A percentile compares a stretch with the other conserved stretches of the same genome.
Conservation (phyloP, 306 rosid species). For the Luffa acutangula region DNA sequence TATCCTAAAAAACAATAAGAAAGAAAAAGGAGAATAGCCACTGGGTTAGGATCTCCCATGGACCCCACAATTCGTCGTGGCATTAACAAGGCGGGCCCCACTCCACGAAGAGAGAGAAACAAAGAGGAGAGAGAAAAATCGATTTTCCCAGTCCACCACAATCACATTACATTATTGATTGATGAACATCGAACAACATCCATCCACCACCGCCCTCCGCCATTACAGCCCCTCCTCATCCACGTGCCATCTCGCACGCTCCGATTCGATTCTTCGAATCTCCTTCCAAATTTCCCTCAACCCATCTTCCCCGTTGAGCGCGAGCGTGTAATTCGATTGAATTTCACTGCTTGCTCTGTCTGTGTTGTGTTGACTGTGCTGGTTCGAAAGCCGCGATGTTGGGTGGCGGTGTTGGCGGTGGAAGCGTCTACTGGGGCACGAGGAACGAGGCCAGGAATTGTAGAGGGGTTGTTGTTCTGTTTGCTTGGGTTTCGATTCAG, state of each 20-base stretch:
- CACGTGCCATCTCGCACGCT: neutral
- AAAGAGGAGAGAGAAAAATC: neutral
- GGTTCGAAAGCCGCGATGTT: conserved; percentile 28
- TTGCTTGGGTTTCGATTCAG: conserved; percentile 82
- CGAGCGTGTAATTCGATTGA: neutral
- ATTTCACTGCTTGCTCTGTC: neutral
- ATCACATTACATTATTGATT: neutral
- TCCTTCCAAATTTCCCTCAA: neutral
- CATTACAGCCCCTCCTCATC: neutral
- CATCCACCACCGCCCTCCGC: neutral
- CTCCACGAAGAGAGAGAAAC: neutral
- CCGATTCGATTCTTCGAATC: neutral
- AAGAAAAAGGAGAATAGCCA: neutral
- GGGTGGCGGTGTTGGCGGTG: conserved; percentile 23
- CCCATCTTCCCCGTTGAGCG: neutral
- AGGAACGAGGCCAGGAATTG: conserved; percentile 42
- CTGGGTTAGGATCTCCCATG: neutral
- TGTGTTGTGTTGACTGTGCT: neutral
- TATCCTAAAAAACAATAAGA: neutral
- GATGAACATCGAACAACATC: neutral
- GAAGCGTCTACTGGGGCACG: conserved; percentile 52
- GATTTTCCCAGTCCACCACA: neutral
- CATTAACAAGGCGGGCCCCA: neutral
- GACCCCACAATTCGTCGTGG: neutral
- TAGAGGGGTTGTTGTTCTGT: conserved; percentile 71